phyloP scores from a whole-genome alignment of 768 basidiomycete genomes.

The Coprinopsis cinerea region DNA sequence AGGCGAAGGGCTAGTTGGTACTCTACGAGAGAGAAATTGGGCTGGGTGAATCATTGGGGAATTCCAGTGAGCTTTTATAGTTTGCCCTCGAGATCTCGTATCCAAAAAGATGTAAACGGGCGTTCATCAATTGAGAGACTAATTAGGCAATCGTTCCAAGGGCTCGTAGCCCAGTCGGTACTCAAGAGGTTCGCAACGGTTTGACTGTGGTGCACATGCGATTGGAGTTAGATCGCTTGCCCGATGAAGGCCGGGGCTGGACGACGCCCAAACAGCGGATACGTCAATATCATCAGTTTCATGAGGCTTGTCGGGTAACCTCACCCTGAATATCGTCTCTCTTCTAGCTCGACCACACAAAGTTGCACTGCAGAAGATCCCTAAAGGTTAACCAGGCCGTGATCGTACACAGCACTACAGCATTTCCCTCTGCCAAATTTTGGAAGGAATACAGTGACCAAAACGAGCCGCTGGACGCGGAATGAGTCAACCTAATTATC shows the following conservation, averaged over 20 bases:
- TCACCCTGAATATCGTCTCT: not conserved
- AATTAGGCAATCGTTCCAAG: not conserved
- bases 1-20: constrained; percentile 6
- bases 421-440: not conserved
- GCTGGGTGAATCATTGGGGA: constrained; percentile 23
- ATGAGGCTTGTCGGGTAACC: not conserved
- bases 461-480: constrained; percentile 21
- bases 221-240: not conserved
- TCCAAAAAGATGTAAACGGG: not conserved
- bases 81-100: constrained; percentile 14
- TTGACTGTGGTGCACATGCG: not conserved
- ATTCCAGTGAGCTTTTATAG: constrained; percentile 21
- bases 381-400: too few relatives aligned
- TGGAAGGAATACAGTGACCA: too few relatives aligned
- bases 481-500: constrained; percentile 26
- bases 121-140: not conserved
- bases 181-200: not conserved
- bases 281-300: constrained; percentile 1
- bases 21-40: constrained; percentile 22
- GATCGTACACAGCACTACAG: too few relatives aligned
- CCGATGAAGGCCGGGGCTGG: not conserved
- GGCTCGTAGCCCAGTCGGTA: not conserved
- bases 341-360: not conserved
- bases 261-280: not conserved
- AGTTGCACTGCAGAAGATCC: too few relatives aligned